These are phyloP conservation scores for Syzygium aqueum DNA, from an alignment of 345 rosid genomes.

Conservation along the genomic window DNA sequence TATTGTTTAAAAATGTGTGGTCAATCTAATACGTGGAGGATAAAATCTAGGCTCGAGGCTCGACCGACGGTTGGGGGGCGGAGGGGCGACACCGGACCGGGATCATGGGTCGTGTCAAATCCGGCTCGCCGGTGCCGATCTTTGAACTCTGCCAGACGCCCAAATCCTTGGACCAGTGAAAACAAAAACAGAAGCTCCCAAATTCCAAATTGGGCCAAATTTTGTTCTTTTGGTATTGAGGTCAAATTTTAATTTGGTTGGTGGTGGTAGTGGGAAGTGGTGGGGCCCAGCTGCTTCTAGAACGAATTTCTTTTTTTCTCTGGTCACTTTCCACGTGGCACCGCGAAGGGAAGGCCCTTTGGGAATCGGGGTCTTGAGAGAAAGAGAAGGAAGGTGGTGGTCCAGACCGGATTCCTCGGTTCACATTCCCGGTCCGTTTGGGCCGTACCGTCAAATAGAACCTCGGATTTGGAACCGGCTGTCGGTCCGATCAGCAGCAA, in stretches of 20 bases:
- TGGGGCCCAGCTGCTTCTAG: not conserved
- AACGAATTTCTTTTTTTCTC: not conserved
- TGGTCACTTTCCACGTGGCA: not conserved
- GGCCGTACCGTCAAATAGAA: not conserved
- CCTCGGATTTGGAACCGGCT: not conserved
- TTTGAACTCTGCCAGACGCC: not conserved
- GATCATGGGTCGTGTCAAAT: not conserved
- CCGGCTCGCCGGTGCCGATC: not conserved
- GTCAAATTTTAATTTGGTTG: no score
- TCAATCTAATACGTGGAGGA: not conserved
- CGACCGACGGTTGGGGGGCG: no score
- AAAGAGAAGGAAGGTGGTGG: not conserved
- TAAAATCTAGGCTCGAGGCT: not conserved
- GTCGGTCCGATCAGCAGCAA: not conserved
- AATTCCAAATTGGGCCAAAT: not conserved
- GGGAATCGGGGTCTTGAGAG: not conserved
- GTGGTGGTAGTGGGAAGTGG: not conserved
- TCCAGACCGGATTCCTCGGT: not conserved
- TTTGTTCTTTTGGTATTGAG: no score
- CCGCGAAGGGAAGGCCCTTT: not conserved
- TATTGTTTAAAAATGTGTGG: not conserved
- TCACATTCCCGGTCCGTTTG: not conserved
- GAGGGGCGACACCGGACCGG: not conserved
- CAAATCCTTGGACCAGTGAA: no score
- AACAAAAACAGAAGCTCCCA: no score